Evolutionary conservation across 257 asterid genomes (phyloP), one percentile per base, ranked within the genome.

Genomic region (Solanum ahanhuiri): DNA sequence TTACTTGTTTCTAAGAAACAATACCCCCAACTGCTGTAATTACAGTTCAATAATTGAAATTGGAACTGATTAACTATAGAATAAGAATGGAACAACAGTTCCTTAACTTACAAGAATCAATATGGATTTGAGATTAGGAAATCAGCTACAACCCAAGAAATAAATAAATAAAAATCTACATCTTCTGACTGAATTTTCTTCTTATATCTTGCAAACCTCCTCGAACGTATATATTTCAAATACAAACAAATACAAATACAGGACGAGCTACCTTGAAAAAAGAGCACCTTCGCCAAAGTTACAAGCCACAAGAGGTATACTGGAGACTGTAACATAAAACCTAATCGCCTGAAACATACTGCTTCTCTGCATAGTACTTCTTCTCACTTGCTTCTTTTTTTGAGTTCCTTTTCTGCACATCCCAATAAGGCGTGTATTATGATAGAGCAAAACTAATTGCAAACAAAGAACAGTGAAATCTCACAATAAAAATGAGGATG

Each of bases 351-450:
- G 92, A 89, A 6, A 96, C 92, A n/a, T 92, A 94, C 73, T 90
- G 92, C 93, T 95, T 95, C 90, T 94, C 93, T 12, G 91, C 94
- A 9, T 96, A 96, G 66, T 95, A 96, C 84, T 92, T 95, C 93
- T 94, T 93, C 89, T 96, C 98, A 4, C 97, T 94, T 12, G 93
- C 98, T 93, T 92, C 94, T 87, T 96, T 96, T 94, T 92, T 96
- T 5, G 94, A 93, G 51, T 96, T 96, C n/a, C 98, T 96, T 91
- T 93, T 92, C 99, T 96, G 95, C 81, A 77, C 54, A 60, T 70
- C 15, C 9, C 83, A 17, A n/a, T 3, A 31, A 86, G 37, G 48
- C 37, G 18, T 3, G 35, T 43, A 77, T 1, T 6, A 60, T 22
- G 69, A 60, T 60, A 60, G 30, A 60, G 30, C 67, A 60, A 2